Evolutionary conservation across 345 rosid genomes (phyloP), one percentile per base, ranked within the genome.

Genomic region (Crucihimalaya himalaica): DNA sequence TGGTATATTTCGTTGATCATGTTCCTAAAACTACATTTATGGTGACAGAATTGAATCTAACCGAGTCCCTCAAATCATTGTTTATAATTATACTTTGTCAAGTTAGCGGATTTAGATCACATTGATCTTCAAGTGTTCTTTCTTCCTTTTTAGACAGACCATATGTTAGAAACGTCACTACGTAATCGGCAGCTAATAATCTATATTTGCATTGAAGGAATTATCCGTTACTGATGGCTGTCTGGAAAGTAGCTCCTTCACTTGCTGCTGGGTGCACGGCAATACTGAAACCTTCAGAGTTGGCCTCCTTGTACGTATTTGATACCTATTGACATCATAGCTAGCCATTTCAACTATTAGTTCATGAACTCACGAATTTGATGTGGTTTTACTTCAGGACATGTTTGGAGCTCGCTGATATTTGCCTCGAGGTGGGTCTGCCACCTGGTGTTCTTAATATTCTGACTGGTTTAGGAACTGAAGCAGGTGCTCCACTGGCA

Each of bases 221-320:
- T 78, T 92, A 96, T 72, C 99, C 98, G 0, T 74, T 96, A 15
- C 81, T 92, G 86, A 86, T 96, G 97, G 96, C 98, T 53, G 74
- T 86, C 59, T 92, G 99, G 98, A 96, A 96, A 80, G 96, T 92
- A 21, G 99, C 99, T 80, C 98, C 99, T 72, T 90, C 99, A 39
- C 76, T 96, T 82, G 99, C 99, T 68, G 99, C 99, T 19, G 99
- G 99, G 53, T 92, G 98, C 77, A 71, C 96, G 6, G 96, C 98
- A 19, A 83, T 92, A 83, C 79, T 96, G 75, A 92, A 92, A 79
- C 97, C 97, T 46, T 89, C 98, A 32, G 99, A 92, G 82, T 50
- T 92, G 78, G 85, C 98, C 31, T 92, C 96, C 8, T 53, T 88
- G 98, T 92, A 86, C 64, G 93, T 78, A 31, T 52, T 79, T 40